These are phyloP conservation scores for Babesia bigemina DNA, from an alignment of 169 alveolate species.

Conservation along the genomic window DNA sequence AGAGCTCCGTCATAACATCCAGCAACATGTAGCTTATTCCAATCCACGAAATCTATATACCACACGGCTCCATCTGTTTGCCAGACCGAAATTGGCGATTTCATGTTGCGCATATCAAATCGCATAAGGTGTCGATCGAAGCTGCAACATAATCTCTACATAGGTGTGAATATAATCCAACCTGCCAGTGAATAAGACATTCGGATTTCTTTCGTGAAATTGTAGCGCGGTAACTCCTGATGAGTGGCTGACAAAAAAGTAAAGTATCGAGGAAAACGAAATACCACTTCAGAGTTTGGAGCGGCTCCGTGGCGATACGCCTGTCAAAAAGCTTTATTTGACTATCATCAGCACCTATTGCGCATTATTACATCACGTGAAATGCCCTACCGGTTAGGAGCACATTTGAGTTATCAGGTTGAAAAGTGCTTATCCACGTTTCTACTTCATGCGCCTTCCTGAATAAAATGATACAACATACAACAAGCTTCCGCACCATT, in stretches of 20 bases:
- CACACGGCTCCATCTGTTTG: conserved; percentile 26
- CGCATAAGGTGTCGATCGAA: conserved; percentile 38
- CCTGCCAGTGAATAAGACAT: conserved; percentile 56
- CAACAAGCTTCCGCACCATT: not conserved
- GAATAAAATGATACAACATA: too few relatives aligned
- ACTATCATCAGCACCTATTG: conserved; percentile 51
- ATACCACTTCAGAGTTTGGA: conserved; percentile 8
- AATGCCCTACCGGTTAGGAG: conserved; percentile 37
- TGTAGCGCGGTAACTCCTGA: conserved; percentile 60
- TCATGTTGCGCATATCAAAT: conserved; percentile 47
- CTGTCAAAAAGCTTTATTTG: conserved; percentile 26
- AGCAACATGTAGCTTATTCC: conserved; percentile 33
- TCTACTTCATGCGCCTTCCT: conserved; percentile 54
- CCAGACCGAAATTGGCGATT: not conserved
- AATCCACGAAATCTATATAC: conserved; percentile 51
- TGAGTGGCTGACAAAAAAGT: conserved; percentile 13
- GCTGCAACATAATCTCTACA: not conserved
- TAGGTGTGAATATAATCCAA: not conserved
- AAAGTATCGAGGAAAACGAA: not conserved
- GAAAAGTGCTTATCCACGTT: conserved; percentile 59
- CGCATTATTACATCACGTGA: not conserved
- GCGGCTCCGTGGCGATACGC: conserved; percentile 12
- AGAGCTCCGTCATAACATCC: conserved; percentile 64
- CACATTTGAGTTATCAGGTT: conserved; percentile 42
- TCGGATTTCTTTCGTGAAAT: conserved; percentile 5